Evolutionary conservation across 2,329 filamentous ascomycete genomes (phyloP).

Genomic region (Pseudogymnoascus sp.): DNA sequence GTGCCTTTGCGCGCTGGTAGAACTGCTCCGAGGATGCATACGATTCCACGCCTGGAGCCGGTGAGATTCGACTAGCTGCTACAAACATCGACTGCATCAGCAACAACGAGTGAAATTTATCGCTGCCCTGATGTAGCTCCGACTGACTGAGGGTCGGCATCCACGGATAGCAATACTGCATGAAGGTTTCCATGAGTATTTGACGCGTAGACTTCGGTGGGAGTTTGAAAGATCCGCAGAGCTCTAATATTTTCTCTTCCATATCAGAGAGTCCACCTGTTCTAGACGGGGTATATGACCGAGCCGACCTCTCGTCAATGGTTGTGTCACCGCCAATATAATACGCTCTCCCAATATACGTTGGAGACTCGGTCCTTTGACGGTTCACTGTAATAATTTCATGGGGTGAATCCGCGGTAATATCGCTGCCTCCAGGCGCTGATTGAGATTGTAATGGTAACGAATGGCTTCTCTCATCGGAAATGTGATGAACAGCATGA

Average conservation of each 20-base stretch:
- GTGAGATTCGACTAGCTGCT: neutral
- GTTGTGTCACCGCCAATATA: neutral
- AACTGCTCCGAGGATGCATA: neutral
- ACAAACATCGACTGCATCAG: neutral
- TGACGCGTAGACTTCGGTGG: neutral
- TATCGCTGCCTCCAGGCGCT: neutral
- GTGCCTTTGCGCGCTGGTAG: constrained; percentile 28
- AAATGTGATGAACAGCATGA: neutral
- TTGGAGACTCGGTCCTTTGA: constrained; percentile 8
- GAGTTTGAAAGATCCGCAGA: neutral
- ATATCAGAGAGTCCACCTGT: neutral
- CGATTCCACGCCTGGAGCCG: neutral
- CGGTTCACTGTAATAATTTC: neutral
- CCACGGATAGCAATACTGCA: neutral
- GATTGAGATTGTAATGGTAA: neutral
- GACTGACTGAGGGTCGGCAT: neutral
- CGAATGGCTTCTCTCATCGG: neutral
- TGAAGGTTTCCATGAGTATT: neutral
- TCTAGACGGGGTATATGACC: neutral
- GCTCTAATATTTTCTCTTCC: neutral
- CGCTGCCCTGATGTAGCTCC: neutral
- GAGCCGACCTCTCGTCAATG: constrained; percentile 7
- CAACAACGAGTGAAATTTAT: neutral
- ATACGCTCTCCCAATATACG: constrained; percentile 7
- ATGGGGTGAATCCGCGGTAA: neutral